Evolutionary conservation across 306 rosid genomes (phyloP), one percentile per base, ranked within the genome.

Genomic region (Dryas octopetala): DNA sequence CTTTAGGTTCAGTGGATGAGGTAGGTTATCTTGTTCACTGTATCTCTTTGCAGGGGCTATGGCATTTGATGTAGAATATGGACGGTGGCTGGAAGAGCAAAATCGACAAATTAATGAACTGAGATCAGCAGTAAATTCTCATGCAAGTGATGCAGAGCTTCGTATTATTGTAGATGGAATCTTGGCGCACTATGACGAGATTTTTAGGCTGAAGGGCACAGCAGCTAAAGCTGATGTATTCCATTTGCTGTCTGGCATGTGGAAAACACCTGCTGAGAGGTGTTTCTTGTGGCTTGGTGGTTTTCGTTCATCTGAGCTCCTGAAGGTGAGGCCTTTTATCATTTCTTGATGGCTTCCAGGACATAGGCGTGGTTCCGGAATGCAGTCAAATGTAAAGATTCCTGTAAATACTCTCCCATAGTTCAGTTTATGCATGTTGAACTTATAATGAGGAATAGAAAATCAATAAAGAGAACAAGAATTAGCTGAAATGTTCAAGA

Each of bases 241-340:
- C 86, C 98, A 94, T 85, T 81, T 94, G 83, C 83, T 94, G 86
- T 91, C 98, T 53, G 98, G 98, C 73, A 94, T 94, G 98, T 94
- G 98, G 98, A 91, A 89, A 91, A 94, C 97, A 48, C 98, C 98
- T 51, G 97, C 98, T 8, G 98, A 94, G 81, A 85, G 98, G 83
- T 94, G 98, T 78, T 94, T 94, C 77, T 62, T 94, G 77, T 94
- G 98, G 98, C 97, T 94, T 52, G 98, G 98, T 75, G 98, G 98
- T 76, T 90, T 94, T 82, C 90, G 98, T 40, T 91, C 98, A 11
- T 94, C 98, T 49, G 98, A 94, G 84, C 86, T 94, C 75, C 88
- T 94, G 79, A 94, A 94, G 98, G 98, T 94, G 87, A 76, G 67
- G 49, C 75, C 23, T 19, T 38, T 32, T 38, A 16, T 40, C 23